Percentiles rank a stretch among this genome's conserved stretches.
phyloP scores from a whole-genome alignment of 2,329 filamentous ascomycete genomes.

The Epichloe coenophiala region DNA sequence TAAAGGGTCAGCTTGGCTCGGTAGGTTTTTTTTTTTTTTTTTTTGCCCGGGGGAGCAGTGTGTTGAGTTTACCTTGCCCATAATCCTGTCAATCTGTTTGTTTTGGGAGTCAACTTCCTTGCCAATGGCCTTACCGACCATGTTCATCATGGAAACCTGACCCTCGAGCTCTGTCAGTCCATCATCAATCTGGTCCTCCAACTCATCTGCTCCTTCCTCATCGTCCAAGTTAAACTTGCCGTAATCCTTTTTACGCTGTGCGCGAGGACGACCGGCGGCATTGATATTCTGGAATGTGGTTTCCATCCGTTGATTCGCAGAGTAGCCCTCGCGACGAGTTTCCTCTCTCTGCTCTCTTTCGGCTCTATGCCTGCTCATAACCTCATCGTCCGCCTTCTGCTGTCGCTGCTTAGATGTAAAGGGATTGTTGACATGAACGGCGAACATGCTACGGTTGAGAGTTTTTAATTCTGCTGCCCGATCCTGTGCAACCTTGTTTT shows the following conservation, averaged over 20 bases:
- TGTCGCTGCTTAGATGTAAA: constrained; percentile 59
- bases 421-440: constrained; percentile 62
- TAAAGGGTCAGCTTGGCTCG: constrained; percentile 15
- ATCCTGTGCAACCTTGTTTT: constrained; percentile 64
- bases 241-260: constrained; percentile 28
- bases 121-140: constrained; percentile 59
- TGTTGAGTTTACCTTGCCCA: constrained; percentile 48
- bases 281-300: constrained; percentile 30
- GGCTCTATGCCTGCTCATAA: constrained; percentile 53
- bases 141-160: constrained; percentile 59
- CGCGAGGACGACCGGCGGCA: constrained; percentile 13
- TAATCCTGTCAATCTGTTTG: constrained; percentile 60
- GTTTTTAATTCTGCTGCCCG: constrained; percentile 73
- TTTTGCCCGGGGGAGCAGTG: no score
- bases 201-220: constrained; percentile 31
- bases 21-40: no score
- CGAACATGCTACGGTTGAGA: constrained; percentile 84
- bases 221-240: constrained; percentile 68
- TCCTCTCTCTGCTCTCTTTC: constrained; percentile 54
- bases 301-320: constrained; percentile 41
- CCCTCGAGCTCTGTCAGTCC: constrained; percentile 51
- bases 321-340: constrained; percentile 38
- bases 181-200: constrained; percentile 42
- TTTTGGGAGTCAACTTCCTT: constrained; percentile 68
- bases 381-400: constrained; percentile 50